Conservation (phyloP, 2,329 filamentous ascomycete genomes). For the Ilyonectria robusta region DNA sequence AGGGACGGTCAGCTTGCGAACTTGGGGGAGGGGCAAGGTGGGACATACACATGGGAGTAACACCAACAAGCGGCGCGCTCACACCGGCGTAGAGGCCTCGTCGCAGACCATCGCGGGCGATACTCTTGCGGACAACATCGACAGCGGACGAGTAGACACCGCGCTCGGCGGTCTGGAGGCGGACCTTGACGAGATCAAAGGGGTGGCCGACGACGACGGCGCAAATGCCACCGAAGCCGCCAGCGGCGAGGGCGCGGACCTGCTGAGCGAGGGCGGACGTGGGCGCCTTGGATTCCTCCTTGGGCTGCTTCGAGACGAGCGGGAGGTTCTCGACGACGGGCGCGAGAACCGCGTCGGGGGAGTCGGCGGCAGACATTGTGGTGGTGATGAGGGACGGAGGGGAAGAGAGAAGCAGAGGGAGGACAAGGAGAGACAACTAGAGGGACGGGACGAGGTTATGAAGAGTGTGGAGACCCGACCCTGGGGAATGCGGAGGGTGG, state of each 20-base stretch:
- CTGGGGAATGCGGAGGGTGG: slow-evolving; percentile 40
- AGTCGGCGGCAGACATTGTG: slow-evolving; percentile 45
- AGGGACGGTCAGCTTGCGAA: neutral
- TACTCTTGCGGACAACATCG: slow-evolving; percentile 90
- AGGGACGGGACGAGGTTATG: slow-evolving; percentile 21
- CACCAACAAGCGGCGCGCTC: slow-evolving; percentile 92
- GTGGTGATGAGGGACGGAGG: slow-evolving; percentile 4
- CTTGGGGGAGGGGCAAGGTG: neutral
- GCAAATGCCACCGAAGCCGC: slow-evolving; percentile 93
- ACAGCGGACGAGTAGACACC: slow-evolving; percentile 92
- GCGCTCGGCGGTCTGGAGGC: slow-evolving; percentile 94
- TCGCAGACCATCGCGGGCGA: slow-evolving; percentile 86
- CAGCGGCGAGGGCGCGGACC: slow-evolving; percentile 87
- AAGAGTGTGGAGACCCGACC: slow-evolving; percentile 31
- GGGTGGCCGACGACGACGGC: slow-evolving; percentile 96
- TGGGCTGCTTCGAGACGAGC: slow-evolving; percentile 59
- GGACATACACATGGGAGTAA: slow-evolving; percentile 97
- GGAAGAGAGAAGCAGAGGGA: slow-evolving; percentile 5
- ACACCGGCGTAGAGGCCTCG: slow-evolving; percentile 97
- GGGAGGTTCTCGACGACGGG: slow-evolving; percentile 61
- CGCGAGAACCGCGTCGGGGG: slow-evolving; percentile 43
- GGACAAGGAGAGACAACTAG: neutral
- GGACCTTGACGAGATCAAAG: slow-evolving; percentile 98
- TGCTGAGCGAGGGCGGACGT: slow-evolving; percentile 61
- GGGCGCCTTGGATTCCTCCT: slow-evolving; percentile 58